Percentiles rank a stretch among this genome's conserved stretches.
phyloP scores from a whole-genome alignment of 2,329 filamentous ascomycete genomes.

The Alternaria hordeiaustralica region DNA sequence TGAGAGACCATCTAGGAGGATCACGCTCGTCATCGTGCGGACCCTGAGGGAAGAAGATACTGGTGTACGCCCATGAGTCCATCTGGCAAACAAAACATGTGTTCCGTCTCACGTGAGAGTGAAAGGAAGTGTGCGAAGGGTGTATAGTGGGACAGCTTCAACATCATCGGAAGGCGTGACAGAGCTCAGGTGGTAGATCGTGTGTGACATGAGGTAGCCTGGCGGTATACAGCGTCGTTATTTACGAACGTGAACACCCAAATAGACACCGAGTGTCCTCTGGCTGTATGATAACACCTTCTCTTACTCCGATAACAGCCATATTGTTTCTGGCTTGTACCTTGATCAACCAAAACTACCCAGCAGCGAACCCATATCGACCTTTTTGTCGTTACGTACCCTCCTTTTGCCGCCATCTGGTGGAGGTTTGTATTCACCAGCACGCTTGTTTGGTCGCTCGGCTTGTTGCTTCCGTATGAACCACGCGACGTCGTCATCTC shows the following conservation, averaged over 20 bases:
- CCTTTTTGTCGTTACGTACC: slow-evolving; percentile 24
- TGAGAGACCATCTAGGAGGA: neutral
- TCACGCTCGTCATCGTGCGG: neutral
- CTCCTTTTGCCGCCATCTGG: slow-evolving; percentile 27
- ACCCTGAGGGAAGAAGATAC: neutral
- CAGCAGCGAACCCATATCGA: slow-evolving; percentile 30
- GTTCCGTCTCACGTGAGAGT: too few relatives aligned
- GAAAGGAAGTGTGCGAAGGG: too few relatives aligned
- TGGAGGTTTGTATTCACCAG: neutral
- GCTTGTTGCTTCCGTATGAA: slow-evolving; percentile 8
- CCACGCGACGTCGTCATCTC: slow-evolving; percentile 7
- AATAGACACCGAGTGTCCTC: neutral
- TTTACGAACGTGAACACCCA: neutral
- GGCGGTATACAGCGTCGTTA: neutral
- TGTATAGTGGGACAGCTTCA: neutral
- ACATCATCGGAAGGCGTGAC: neutral
- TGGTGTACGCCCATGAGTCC: too few relatives aligned
- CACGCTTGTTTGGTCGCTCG: neutral
- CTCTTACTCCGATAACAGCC: neutral
- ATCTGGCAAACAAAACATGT: too few relatives aligned
- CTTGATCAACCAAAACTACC: slow-evolving; percentile 21
- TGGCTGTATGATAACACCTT: neutral
- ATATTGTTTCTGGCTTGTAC: neutral
- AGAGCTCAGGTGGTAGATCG: neutral
- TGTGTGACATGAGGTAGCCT: neutral